phyloP scores from a whole-genome alignment of 768 basidiomycete genomes.

The Psilocybe cubensis region DNA sequence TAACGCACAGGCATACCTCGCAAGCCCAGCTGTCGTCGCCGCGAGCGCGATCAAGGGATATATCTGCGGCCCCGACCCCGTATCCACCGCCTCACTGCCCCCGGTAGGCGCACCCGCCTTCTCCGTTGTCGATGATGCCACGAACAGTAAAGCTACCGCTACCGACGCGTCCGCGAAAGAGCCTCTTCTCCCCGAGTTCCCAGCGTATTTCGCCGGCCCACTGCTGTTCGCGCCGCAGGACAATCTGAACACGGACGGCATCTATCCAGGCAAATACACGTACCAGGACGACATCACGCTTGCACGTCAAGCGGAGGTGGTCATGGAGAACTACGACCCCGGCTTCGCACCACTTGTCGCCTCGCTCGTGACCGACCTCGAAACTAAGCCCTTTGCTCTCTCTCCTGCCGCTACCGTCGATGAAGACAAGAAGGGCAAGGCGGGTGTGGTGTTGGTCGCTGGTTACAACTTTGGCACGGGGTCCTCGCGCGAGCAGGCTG shows the following conservation, averaged over 20 bases:
- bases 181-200: constrained; percentile 81
- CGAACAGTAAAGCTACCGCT: constrained; percentile 31
- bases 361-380: constrained; percentile 40
- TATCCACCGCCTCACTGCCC: constrained; percentile 58
- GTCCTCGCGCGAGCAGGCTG: constrained; percentile 97
- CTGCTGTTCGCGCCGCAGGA: constrained; percentile 96
- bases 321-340: constrained; percentile 99
- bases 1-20: constrained; percentile 93
- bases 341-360: constrained; percentile 76
- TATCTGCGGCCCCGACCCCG: constrained; percentile 80
- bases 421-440: constrained; percentile 48
- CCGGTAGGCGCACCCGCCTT: constrained; percentile 57
- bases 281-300: constrained; percentile 99
- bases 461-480: constrained; percentile 99
- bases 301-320: constrained; percentile 90
- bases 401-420: constrained; percentile 13
- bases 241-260: constrained; percentile 96
- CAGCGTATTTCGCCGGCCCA: constrained; percentile 77
- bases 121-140: constrained; percentile 42
- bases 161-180: constrained; percentile 47
- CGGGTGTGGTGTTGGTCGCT: constrained; percentile 71
- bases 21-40: constrained; percentile 95
- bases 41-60: constrained; percentile 93
- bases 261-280: constrained; percentile 99
- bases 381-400: constrained; percentile 7